phyloP scores from a whole-genome alignment of 1,284 basidiomycete species.

The Moesziomyces sp. region DNA sequence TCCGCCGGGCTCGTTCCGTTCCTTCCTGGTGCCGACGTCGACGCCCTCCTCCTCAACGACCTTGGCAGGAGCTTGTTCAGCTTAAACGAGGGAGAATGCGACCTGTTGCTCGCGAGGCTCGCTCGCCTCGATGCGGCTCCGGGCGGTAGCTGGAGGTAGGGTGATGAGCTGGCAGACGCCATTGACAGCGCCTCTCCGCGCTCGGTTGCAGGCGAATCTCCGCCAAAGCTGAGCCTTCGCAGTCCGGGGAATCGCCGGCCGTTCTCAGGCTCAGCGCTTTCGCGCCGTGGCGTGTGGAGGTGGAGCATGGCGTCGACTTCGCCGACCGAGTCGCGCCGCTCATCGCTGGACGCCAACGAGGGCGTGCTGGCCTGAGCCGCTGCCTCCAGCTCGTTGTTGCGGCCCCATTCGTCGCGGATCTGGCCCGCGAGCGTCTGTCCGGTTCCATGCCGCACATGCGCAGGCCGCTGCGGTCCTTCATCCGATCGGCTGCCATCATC shows the following conservation, averaged over 20 bases:
- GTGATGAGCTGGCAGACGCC: constrained; percentile 14
- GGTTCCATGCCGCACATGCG: constrained; percentile 14
- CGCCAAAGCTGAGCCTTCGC: constrained; percentile 3
- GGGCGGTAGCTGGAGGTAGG: constrained; percentile 20
- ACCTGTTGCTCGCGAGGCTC: constrained; percentile 7
- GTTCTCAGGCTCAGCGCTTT: constrained; percentile 1
- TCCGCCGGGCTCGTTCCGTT: constrained; percentile 3
- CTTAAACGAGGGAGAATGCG: constrained; percentile 31
- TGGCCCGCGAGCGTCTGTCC: constrained; percentile 32
- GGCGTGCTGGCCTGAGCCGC: background rate
- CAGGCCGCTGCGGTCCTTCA: constrained; percentile 5
- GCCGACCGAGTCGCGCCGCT: constrained; percentile 16
- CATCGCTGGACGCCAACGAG: constrained; percentile 2
- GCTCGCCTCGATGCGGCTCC: constrained; percentile 5
- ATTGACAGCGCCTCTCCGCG: constrained; percentile 4
- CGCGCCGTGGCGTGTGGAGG: constrained; percentile 6
- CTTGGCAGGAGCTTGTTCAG: constrained; percentile 40
- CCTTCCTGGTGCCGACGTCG: background rate
- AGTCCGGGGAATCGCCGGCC: constrained; percentile 6
- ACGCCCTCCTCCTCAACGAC: constrained; percentile 11
- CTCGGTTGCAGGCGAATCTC: constrained; percentile 19
- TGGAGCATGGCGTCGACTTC: constrained; percentile 22
- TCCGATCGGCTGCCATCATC: constrained; percentile 6
- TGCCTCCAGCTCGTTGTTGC: constrained; percentile 8
- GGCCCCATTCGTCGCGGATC: constrained; percentile 33